Evolutionary conservation across 2,329 filamentous ascomycete species (phyloP), one percentile per base, ranked within the genome.

Genomic region (Fusarium subglutinans): DNA sequence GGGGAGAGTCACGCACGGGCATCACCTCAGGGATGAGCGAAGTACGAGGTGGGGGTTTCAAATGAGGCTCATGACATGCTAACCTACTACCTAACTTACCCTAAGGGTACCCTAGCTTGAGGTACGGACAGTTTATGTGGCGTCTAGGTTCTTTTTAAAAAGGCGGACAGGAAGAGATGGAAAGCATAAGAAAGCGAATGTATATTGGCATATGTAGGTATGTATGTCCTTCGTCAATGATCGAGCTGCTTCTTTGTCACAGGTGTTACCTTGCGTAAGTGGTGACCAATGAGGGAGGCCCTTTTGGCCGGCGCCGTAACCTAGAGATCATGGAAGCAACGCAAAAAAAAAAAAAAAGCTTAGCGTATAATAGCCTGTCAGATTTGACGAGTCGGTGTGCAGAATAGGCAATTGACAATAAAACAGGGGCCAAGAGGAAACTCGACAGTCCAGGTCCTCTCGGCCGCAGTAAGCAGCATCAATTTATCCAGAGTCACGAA

Each of bases 361-460:
- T 69, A 69, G 66, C 51, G 63, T 47, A 48, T 26, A 48, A 37
- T 58, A 50, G 38, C 53, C 43, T 22, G 33, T 47, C 18, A 62
- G 41, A 47, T 51, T 54, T 38, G 53, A 58, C 44, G 68, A 72
- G 71, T 74, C 71, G 71, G 71, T 74, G 71, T 71, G 71, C 68
- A 37, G 37, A 73, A 66, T 37, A 58, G 63, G 64, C 24, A 53
- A 56, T 43, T 26, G 55, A 72, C 54, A 72, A 72, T 60, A 69
- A 61, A 61, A 58, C 48, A 45, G 37, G 40, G 47, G 38, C n/a
- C 37, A 58, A 53, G 45, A 40, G 30, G 26, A 57, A 55, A 51
- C 17, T 47, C 17, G 57, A 20, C 38, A 55, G 40, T 28, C 55
- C 5, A 22, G 18, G 35, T 43, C 35, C 37, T 37, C 28, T 26